A percentile compares a stretch with the other conserved stretches of the same genome.
phyloP scores from a whole-genome alignment of 306 rosid genomes.

The Neltuma alba region DNA sequence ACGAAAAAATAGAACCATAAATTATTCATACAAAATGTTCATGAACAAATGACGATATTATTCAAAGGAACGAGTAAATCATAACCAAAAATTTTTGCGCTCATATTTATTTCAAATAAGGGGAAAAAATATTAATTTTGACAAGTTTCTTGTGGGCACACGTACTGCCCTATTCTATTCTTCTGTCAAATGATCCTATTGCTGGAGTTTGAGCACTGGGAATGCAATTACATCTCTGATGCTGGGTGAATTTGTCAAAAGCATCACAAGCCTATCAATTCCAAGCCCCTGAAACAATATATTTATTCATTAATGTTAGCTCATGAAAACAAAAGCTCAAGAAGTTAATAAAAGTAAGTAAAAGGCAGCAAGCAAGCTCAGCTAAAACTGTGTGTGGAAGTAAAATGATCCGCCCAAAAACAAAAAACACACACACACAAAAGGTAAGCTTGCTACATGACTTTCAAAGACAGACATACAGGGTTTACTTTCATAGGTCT shows the following conservation, averaged over 20 bases:
- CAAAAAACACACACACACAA: too few species aligned
- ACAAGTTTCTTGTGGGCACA: background rate
- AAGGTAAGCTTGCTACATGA: background rate
- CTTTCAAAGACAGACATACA: background rate
- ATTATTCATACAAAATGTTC: background rate
- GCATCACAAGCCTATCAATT: conserved; percentile 95
- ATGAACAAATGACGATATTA: background rate
- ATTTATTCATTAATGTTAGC: conserved; percentile 29
- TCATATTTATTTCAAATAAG: background rate
- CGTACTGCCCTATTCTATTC: background rate
- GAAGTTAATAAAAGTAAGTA: background rate
- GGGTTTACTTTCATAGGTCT: background rate
- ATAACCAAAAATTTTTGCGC: background rate
- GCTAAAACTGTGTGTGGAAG: background rate
- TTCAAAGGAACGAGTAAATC: background rate
- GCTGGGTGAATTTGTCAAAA: conserved; percentile 86
- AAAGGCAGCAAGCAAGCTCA: background rate
- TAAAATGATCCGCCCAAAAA: background rate
- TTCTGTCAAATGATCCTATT: conserved; percentile 36
- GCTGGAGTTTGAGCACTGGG: conserved; percentile 85
- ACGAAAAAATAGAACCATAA: background rate
- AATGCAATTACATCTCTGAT: conserved; percentile 97
- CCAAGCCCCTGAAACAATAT: conserved; percentile 83
- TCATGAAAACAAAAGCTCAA: background rate
- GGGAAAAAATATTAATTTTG: background rate